phyloP scores from a whole-genome alignment of 1,139 yeast genomes.

The Yamadazyma friedrichii region DNA sequence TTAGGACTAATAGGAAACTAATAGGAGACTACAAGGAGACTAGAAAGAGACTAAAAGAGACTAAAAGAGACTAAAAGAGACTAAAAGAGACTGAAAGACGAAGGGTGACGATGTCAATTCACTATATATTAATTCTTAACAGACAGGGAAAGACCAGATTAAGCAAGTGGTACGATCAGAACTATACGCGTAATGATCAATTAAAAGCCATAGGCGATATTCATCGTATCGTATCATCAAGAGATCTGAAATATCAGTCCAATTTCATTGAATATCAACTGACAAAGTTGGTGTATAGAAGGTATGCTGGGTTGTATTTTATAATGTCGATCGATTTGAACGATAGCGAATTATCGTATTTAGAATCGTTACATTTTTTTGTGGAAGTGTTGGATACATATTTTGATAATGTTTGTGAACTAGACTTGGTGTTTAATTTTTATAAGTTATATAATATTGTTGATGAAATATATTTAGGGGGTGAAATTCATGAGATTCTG shows the following conservation, averaged over 20 bases:
- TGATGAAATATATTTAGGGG: constrained; percentile 77
- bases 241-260: constrained; percentile 82
- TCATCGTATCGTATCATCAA: constrained; percentile 76
- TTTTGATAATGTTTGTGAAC: constrained; percentile 90
- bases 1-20: too few relatives aligned
- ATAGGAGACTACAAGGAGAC: too few relatives aligned
- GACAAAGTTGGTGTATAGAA: constrained; percentile 75
- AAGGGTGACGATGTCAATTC: constrained; percentile 56
- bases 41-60: too few relatives aligned
- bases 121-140: constrained; percentile 78
- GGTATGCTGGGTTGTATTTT: constrained; percentile 91
- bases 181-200: constrained; percentile 40
- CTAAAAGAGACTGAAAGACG: too few relatives aligned
- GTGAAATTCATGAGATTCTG: constrained; percentile 75
- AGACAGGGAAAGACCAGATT: constrained; percentile 91
- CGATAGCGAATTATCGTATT: constrained; percentile 78
- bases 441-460: constrained; percentile 67
- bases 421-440: constrained; percentile 83
- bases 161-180: constrained; percentile 69
- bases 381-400: constrained; percentile 87
- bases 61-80: too few relatives aligned
- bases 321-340: constrained; percentile 71
- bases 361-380: constrained; percentile 83
- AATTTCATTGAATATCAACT: constrained; percentile 76
- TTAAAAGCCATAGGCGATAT: constrained; percentile 64